A percentile compares a stretch with the other conserved stretches of the same genome.
Conservation (phyloP, 2,329 filamentous ascomycete genomes). For the Stagonosporopsis chrysanthemi region DNA sequence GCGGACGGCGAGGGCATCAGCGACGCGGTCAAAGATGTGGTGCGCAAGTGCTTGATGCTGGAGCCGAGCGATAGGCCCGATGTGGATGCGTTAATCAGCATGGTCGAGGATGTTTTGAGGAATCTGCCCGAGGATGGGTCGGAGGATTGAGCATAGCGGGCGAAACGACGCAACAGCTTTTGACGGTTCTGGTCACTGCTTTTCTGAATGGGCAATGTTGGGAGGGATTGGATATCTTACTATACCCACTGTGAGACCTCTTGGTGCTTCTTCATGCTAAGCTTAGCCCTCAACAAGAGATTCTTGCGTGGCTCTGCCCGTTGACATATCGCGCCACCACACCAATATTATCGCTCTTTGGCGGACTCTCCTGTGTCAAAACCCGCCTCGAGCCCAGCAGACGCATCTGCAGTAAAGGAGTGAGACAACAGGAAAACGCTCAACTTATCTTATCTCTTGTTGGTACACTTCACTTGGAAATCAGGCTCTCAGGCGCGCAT, state of each 20-base stretch:
- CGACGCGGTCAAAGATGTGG: constrained; percentile 84
- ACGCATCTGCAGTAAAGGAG: too few species aligned
- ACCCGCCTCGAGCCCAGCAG: too few species aligned
- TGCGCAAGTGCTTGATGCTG: constrained; percentile 83
- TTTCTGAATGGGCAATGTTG: not conserved
- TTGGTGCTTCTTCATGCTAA: not conserved
- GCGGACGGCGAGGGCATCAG: constrained; percentile 68
- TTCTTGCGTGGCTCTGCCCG: not conserved
- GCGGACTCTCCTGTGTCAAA: too few species aligned
- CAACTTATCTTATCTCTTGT: too few species aligned
- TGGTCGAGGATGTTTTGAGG: constrained; percentile 77
- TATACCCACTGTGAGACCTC: constrained; percentile 2
- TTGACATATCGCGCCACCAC: not conserved
- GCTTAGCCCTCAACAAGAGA: not conserved
- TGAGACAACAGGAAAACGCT: too few species aligned
- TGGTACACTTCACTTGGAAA: too few species aligned
- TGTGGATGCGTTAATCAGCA: constrained; percentile 79
- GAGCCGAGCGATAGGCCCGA: constrained; percentile 89
- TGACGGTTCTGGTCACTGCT: constrained; percentile 1
- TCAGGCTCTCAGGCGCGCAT: too few species aligned
- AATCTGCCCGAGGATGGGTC: constrained; percentile 68
- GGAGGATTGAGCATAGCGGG: not conserved
- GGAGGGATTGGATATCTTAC: not conserved
- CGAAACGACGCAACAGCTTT: not conserved
- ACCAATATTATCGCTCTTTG: too few species aligned